phyloP scores from a whole-genome alignment of 208 protist genomes.

The Trypanosoma rangeli region DNA sequence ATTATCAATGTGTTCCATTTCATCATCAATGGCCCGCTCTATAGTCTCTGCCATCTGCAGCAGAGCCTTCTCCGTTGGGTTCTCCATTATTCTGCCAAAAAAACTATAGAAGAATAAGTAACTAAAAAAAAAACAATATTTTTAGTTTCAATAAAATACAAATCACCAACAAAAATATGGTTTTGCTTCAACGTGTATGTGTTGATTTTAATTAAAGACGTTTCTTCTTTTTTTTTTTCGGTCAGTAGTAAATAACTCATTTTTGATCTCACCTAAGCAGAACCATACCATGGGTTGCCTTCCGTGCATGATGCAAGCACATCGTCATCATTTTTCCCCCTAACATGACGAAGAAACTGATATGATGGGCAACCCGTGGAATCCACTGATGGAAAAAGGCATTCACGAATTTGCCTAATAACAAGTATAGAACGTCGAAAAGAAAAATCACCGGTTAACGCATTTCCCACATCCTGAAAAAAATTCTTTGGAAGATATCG shows the following conservation, averaged over 20 bases:
- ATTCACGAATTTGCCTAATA: constrained; percentile 41
- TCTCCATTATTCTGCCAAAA: constrained; percentile 17
- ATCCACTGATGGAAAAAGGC: constrained; percentile 39
- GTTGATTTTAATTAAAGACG: background rate
- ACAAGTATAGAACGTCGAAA: constrained; percentile 39
- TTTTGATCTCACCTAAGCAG: constrained; percentile 9
- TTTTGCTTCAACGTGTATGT: too few relatives aligned
- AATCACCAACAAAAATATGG: background rate
- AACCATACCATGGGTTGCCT: constrained; percentile 39
- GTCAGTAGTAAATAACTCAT: constrained; percentile 5
- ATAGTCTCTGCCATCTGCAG: constrained; percentile 82
- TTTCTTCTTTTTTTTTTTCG: background rate
- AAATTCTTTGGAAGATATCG: constrained; percentile 39
- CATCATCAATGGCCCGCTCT: constrained; percentile 84
- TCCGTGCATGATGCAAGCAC: constrained; percentile 50
- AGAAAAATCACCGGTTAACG: constrained; percentile 24
- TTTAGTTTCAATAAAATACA: background rate
- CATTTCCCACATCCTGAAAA: constrained; percentile 34
- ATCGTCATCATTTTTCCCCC: constrained; percentile 46
- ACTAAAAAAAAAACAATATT: constrained; percentile 15
- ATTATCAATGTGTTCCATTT: constrained; percentile 79
- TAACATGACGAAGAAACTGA: constrained; percentile 50
- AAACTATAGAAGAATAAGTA: constrained; percentile 1
- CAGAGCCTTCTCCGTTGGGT: constrained; percentile 55
- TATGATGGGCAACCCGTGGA: constrained; percentile 57